Evolutionary conservation across 352 stramenopile genomes (phyloP), one percentile per base, ranked within the genome.

Genomic region (Phytopythium vexans): DNA sequence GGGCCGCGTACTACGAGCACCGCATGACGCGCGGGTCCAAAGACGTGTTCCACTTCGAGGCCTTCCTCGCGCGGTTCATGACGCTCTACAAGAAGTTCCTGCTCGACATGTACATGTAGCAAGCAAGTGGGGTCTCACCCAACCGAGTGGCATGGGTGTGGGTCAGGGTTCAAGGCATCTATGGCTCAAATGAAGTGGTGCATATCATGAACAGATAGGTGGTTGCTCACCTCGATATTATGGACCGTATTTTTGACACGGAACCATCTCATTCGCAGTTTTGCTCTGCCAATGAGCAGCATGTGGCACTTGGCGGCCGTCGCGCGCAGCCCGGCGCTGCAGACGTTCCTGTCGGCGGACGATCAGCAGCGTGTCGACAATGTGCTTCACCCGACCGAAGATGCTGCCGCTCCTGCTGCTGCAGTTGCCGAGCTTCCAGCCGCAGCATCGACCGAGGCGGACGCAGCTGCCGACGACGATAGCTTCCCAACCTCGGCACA

Each of bases 51-150:
- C 97, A 99, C 80, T 87, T 99, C 46, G 97, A 99, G 72, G 97
- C 97, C 9, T 99, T 99, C 74, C 78, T 99, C 54, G 97, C 96
- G 52, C 99, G 98, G 74, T 99, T 98, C 72, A 99, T 99, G 97
- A 89, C 86, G 47, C 82, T 99, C 61, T 99, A 99, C 85, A 99
- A 99, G 74, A 95, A 96, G 61, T 99, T 98, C 78, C 70, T 99
- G 3, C 90, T 98, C 36, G 92, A 98, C 53, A 66, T 98, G 27
- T 93, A 91, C 78, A 89, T 89, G 79, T 90, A 74, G 52, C 46
- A 42, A 48, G 11, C 8, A n/a, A 21, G 43, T 27, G 32, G 16
- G 36, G 21, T 12, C 6, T 43, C 39, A 6, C 6, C 7, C n/a
- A 43, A 0, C 39, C 16, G 16, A 43, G 16, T 43, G 21, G 21